These are phyloP conservation scores for Phytopythium chamaehyphon DNA, from an alignment of 352 stramenopile species.

Conservation along the genomic window DNA sequence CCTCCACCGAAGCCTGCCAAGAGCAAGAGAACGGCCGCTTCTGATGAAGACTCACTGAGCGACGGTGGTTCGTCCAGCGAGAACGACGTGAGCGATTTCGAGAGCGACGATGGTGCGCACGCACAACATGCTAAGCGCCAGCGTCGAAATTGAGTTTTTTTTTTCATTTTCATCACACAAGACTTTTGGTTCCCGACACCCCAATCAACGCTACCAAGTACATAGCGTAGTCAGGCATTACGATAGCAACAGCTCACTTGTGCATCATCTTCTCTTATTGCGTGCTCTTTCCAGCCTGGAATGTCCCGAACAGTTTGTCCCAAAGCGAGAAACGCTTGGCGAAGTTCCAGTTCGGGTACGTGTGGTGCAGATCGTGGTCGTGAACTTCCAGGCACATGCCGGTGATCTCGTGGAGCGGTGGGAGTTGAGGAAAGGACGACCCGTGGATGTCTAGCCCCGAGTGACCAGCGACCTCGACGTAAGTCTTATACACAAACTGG, in stretches of 20 bases:
- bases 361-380: constrained; percentile 71
- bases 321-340: constrained; percentile 67
- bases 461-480: constrained; percentile 64
- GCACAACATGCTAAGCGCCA: constrained; percentile 7
- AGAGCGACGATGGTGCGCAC: constrained; percentile 13
- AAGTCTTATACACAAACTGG: constrained; percentile 68
- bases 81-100: constrained; percentile 13
- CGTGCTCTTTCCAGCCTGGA: constrained; percentile 13
- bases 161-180: background rate
- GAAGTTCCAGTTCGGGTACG: constrained; percentile 55
- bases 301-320: constrained; percentile 62
- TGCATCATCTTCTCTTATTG: background rate
- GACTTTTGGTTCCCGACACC: background rate
- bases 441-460: constrained; percentile 51
- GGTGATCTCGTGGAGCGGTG: constrained; percentile 25
- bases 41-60: constrained; percentile 36
- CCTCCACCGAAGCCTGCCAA: background rate
- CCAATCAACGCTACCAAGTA: background rate
- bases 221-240: background rate
- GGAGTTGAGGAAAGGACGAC: constrained; percentile 57
- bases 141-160: constrained; percentile 4
- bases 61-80: constrained; percentile 41
- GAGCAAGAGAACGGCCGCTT: constrained; percentile 10
- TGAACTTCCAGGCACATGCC: constrained; percentile 37
- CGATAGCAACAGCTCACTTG: background rate